Percentiles rank a stretch among this genome's conserved stretches.
Conservation (phyloP, 768 basidiomycete genomes). For the Candolleomyces efflorescens region DNA sequence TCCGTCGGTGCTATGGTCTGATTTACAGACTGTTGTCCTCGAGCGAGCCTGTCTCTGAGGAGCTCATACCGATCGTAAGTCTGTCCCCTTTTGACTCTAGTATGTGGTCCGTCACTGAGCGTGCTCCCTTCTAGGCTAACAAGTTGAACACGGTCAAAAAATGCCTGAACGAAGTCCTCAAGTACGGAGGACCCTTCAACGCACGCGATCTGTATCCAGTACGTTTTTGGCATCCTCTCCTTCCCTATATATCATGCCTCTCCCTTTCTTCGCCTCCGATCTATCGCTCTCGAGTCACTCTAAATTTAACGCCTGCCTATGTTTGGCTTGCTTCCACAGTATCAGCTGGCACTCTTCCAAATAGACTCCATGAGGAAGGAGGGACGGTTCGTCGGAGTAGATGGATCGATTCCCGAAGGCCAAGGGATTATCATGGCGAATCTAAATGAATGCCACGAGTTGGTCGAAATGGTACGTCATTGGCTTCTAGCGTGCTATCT, state of each 20-base stretch:
- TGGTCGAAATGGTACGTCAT: slow-evolving; percentile 81
- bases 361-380: slow-evolving; percentile 92
- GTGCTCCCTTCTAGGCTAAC: slow-evolving; percentile 61
- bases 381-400: slow-evolving; percentile 86
- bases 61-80: slow-evolving; percentile 89
- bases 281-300: too few relatives aligned
- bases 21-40: slow-evolving; percentile 92
- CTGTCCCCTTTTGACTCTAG: background rate
- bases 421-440: slow-evolving; percentile 97
- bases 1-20: slow-evolving; percentile 93
- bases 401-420: slow-evolving; percentile 90
- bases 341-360: slow-evolving; percentile 92
- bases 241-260: background rate
- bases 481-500: background rate
- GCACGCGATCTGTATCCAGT: slow-evolving; percentile 93
- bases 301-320: too few relatives aligned
- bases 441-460: slow-evolving; percentile 92
- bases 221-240: slow-evolving; percentile 24
- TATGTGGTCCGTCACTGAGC: background rate
- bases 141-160: slow-evolving; percentile 96
- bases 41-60: slow-evolving; percentile 96
- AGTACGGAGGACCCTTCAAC: slow-evolving; percentile 91
- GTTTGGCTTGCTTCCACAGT: slow-evolving; percentile 38
- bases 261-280: too few relatives aligned
- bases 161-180: slow-evolving; percentile 92